Percentiles rank a stretch among this genome's conserved stretches.
Evolutionary conservation across 192 early-diverging fungal genomes (phyloP).

Genomic region (Funneliformis geosporum): DNA sequence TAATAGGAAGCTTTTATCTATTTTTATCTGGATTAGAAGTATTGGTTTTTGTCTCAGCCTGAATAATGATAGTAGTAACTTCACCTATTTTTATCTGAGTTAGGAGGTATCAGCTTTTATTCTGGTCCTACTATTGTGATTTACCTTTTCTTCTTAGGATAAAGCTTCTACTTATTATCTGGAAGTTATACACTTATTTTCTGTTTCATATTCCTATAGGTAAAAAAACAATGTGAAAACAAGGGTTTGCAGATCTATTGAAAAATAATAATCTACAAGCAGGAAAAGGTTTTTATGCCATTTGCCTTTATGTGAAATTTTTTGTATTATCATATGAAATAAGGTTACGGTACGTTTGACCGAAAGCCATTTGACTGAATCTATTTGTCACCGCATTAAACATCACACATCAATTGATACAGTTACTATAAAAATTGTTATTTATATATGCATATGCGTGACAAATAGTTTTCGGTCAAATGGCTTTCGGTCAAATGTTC

Average conservation of each 20-base stretch:
- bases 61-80: conserved; percentile 12
- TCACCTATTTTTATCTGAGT: conserved; percentile 3
- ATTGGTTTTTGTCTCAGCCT: conserved; percentile 22
- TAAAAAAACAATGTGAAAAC: neutral
- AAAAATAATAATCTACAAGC: conserved; percentile 6
- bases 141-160: neutral
- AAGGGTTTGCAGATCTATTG: conserved; percentile 9
- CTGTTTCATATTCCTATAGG: neutral
- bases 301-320: neutral
- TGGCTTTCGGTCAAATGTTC: too few species aligned
- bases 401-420: too few species aligned
- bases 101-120: conserved; percentile 21
- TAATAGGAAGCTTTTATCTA: conserved; percentile 29
- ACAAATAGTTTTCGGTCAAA: too few species aligned
- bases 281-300: neutral
- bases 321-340: too few species aligned
- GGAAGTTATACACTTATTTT: neutral
- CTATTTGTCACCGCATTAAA: too few species aligned
- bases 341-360: too few species aligned
- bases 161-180: conserved; percentile 6
- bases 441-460: too few species aligned
- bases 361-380: too few species aligned
- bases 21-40: conserved; percentile 23
- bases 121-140: neutral
- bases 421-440: too few species aligned